These are phyloP conservation scores for Aspergillus sp. DNA, from an alignment of 2,329 filamentous ascomycete species.

Conservation along the genomic window DNA sequence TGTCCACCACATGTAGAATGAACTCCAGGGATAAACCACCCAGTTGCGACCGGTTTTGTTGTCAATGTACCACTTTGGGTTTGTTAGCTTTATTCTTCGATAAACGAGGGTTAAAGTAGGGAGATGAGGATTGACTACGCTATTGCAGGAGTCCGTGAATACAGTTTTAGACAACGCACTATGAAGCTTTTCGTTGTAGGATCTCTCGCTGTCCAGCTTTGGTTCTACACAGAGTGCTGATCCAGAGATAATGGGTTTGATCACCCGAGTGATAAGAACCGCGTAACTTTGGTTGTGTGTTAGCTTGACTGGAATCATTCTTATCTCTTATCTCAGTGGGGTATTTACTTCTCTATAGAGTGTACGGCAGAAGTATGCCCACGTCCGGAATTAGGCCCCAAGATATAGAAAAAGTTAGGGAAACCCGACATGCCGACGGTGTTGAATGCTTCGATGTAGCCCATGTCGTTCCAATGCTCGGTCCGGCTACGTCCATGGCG, in stretches of 20 bases:
- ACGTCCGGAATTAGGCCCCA: conserved; percentile 17
- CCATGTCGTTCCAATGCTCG: conserved; percentile 17
- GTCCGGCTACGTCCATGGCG: conserved; percentile 13
- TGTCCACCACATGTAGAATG: conserved; percentile 16
- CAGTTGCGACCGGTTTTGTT: conserved; percentile 14
- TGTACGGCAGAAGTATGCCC: conserved; percentile 16
- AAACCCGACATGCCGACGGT: conserved; percentile 21
- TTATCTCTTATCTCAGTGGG: neutral
- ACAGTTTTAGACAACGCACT: conserved; percentile 11
- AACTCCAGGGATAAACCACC: conserved; percentile 20
- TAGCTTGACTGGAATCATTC: neutral
- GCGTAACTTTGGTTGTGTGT: conserved; percentile 5
- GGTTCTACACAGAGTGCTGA: conserved; percentile 13
- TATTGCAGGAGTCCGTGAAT: conserved; percentile 10
- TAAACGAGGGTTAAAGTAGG: too few species aligned
- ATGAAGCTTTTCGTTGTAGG: conserved; percentile 9
- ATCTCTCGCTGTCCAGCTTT: conserved; percentile 10
- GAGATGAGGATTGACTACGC: conserved; percentile 5
- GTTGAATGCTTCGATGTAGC: conserved; percentile 17
- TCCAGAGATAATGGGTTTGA: conserved; percentile 11
- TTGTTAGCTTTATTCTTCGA: neutral
- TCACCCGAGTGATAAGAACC: conserved; percentile 11
- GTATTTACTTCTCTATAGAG: conserved; percentile 14
- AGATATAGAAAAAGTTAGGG: conserved; percentile 23
- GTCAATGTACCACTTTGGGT: conserved; percentile 17